These are phyloP conservation scores for Aspergillus arachidicola DNA, from an alignment of 2,329 filamentous ascomycete genomes.

Conservation along the genomic window DNA sequence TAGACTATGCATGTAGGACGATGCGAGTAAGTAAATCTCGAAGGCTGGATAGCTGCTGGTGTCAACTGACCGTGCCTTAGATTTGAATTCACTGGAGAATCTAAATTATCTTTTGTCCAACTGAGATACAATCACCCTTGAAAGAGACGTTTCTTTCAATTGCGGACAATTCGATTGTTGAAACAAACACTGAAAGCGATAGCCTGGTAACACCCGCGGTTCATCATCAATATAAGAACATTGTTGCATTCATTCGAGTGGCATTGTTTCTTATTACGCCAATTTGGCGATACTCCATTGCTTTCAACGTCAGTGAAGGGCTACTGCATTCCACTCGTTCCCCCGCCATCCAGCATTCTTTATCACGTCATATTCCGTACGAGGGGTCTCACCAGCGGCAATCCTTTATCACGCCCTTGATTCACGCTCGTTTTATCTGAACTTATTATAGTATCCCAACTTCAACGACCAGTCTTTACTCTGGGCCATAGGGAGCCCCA, in stretches of 20 bases:
- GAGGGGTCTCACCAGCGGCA: not conserved
- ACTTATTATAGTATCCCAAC: not conserved
- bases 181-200: not conserved
- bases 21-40: conserved; percentile 18
- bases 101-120: not conserved
- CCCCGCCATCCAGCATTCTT: conserved; percentile 23
- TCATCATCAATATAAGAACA: not conserved
- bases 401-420: not conserved
- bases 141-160: not conserved
- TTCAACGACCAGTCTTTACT: conserved; percentile 9
- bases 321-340: conserved; percentile 27
- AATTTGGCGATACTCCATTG: not conserved
- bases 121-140: conserved; percentile 3
- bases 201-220: not conserved
- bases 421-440: conserved; percentile 8
- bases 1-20: conserved; percentile 21
- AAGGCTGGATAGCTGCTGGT: conserved; percentile 14
- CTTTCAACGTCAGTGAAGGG: not conserved
- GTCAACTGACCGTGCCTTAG: conserved; percentile 9
- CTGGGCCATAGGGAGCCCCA: conserved; percentile 4
- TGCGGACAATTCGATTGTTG: not conserved
- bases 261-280: conserved; percentile 1
- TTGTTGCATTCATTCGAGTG: not conserved
- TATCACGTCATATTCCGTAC: conserved; percentile 12
- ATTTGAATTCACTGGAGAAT: not conserved